phyloP scores from a whole-genome alignment of 345 rosid species.

The Salix purpurea region DNA sequence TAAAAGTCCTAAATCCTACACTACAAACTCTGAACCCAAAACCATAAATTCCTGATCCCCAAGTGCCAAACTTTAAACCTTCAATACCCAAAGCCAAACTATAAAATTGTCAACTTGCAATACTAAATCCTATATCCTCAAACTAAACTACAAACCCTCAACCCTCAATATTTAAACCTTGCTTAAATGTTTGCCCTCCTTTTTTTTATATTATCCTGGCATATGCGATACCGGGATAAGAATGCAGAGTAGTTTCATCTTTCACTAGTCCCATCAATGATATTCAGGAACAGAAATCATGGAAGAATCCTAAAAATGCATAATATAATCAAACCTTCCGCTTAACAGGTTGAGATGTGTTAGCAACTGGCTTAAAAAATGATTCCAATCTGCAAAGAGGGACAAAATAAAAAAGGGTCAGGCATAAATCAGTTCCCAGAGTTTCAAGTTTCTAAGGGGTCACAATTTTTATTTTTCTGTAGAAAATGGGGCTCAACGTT shows the following conservation, averaged over 20 bases:
- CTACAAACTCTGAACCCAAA: neutral
- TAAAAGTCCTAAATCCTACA: neutral
- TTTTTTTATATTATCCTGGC: too few relatives aligned
- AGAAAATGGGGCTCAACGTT: too few relatives aligned
- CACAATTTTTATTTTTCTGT: neutral
- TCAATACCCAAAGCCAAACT: neutral
- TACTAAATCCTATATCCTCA: too few relatives aligned
- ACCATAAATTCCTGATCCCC: neutral
- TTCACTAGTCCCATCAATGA: neutral
- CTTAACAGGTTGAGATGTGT: conserved; percentile 49
- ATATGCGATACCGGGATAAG: too few relatives aligned
- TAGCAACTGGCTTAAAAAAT: conserved; percentile 68
- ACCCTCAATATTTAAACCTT: too few relatives aligned
- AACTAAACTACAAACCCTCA: too few relatives aligned
- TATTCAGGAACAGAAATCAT: neutral
- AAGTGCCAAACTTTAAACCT: neutral
- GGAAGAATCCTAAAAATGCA: conserved; percentile 3
- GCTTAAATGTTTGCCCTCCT: too few relatives aligned
- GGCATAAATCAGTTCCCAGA: neutral
- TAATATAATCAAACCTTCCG: conserved; percentile 55
- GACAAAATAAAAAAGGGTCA: neutral
- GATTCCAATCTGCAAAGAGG: conserved; percentile 56
- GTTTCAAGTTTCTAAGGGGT: neutral
- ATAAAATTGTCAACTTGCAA: too few relatives aligned
- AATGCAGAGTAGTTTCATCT: neutral